Evolutionary conservation across 805 yeast genomes (phyloP).

Genomic region (Candida peoriensis): DNA sequence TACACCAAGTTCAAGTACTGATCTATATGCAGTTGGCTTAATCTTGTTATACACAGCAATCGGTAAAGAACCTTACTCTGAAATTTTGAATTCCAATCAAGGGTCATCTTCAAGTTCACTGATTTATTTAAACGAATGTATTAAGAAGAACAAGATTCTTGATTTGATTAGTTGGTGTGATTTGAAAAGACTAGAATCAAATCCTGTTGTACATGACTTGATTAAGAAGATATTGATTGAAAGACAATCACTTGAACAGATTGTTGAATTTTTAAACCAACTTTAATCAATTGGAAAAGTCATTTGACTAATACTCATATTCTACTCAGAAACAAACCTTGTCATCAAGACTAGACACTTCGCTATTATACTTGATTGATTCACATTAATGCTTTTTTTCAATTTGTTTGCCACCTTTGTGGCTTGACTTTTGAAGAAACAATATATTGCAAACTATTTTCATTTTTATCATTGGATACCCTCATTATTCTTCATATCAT

Average conservation of each 20-base stretch:
- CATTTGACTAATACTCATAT: too few relatives aligned
- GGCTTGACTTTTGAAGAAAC: too few relatives aligned
- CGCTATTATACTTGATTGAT: too few relatives aligned
- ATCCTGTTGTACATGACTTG: slow-evolving; percentile 16
- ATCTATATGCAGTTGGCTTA: slow-evolving; percentile 42
- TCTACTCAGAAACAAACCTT: too few relatives aligned
- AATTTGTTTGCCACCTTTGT: too few relatives aligned
- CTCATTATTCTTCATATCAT: too few relatives aligned
- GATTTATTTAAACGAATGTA: slow-evolving; percentile 27
- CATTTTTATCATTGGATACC: too few relatives aligned
- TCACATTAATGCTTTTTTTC: too few relatives aligned
- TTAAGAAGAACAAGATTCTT: slow-evolving; percentile 28
- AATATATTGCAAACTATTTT: too few relatives aligned
- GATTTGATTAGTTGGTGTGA: slow-evolving; percentile 27
- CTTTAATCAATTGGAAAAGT: too few relatives aligned
- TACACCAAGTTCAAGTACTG: slow-evolving; percentile 33
- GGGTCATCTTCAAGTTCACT: slow-evolving; percentile 22
- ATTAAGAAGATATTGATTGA: slow-evolving; percentile 26
- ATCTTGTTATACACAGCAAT: slow-evolving; percentile 40
- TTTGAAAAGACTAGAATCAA: slow-evolving; percentile 16
- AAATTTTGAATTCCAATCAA: slow-evolving; percentile 4
- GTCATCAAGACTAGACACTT: too few relatives aligned
- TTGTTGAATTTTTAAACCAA: slow-evolving; percentile 1
- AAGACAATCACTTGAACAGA: slow-evolving; percentile 23
- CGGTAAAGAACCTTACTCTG: slow-evolving; percentile 39